These are phyloP conservation scores for Yamadazyma trypodendri DNA, from an alignment of 1,139 yeast species.

Conservation along the genomic window DNA sequence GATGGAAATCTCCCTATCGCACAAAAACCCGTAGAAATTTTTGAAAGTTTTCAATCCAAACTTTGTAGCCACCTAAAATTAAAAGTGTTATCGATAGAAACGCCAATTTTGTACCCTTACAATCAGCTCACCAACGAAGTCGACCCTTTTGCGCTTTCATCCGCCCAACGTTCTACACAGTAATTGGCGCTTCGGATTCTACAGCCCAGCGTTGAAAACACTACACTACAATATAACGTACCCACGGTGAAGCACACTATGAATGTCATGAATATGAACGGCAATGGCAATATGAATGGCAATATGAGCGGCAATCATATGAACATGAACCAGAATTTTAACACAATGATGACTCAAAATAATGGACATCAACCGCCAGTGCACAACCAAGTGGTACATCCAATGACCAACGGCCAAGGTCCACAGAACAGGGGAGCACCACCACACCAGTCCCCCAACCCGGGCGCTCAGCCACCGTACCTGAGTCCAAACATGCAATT, in stretches of 20 bases:
- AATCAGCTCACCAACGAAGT: too few relatives aligned
- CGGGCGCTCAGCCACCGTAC: constrained; percentile 1
- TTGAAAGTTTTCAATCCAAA: constrained; percentile 1
- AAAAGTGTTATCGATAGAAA: too few relatives aligned
- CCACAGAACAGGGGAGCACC: neutral
- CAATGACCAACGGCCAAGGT: constrained; percentile 1
- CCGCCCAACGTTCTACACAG: too few relatives aligned
- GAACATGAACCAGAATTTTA: constrained; percentile 8
- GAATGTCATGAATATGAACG: constrained; percentile 11
- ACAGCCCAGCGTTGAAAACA: too few relatives aligned
- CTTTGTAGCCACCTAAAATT: too few relatives aligned
- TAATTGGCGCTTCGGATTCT: too few relatives aligned
- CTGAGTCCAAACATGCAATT: constrained; percentile 16
- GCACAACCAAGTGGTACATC: neutral
- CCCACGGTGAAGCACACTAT: constrained; percentile 2
- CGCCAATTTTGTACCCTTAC: too few relatives aligned
- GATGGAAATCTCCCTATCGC: too few relatives aligned
- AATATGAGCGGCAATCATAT: constrained; percentile 1
- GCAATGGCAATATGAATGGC: constrained; percentile 1
- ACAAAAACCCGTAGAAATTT: neutral
- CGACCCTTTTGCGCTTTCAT: too few relatives aligned
- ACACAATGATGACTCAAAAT: constrained; percentile 3
- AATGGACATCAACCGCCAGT: constrained; percentile 1
- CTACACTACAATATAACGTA: too few relatives aligned
- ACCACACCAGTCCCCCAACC: constrained; percentile 4